Conservation (phyloP, 2,329 filamentous ascomycete genomes). For the Diaporthe sp. region DNA sequence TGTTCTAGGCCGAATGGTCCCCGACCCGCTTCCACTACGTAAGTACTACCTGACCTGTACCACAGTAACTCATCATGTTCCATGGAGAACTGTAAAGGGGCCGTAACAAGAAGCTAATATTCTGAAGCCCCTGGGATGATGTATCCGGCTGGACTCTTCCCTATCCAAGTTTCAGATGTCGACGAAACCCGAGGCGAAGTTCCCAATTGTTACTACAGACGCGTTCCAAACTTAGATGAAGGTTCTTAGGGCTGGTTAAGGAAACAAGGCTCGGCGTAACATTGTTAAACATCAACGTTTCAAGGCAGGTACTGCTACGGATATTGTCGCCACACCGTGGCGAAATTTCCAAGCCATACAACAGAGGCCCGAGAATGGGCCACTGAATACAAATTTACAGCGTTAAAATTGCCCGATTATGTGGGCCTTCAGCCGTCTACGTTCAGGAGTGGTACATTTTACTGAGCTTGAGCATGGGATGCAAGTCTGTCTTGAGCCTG, state of each 20-base stretch:
- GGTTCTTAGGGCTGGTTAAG: background rate
- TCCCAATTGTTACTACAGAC: constrained; percentile 11
- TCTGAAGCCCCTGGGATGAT: constrained; percentile 1
- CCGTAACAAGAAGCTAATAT: background rate
- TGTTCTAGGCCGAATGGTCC: background rate
- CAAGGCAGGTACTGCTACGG: background rate
- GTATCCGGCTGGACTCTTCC: constrained; percentile 8
- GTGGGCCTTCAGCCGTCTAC: background rate
- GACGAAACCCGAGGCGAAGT: background rate
- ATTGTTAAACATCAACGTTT: background rate
- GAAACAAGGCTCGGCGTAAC: too few relatives aligned
- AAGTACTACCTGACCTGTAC: background rate
- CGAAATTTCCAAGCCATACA: background rate
- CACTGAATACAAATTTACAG: background rate
- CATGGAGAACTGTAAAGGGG: background rate
- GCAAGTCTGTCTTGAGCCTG: background rate
- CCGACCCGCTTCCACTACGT: constrained; percentile 9
- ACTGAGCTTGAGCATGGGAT: background rate
- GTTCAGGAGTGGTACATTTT: background rate
- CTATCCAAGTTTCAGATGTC: background rate
- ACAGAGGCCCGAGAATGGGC: background rate
- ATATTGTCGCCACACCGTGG: background rate
- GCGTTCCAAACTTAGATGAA: background rate
- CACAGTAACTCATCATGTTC: background rate
- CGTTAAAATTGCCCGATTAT: background rate